Evolutionary conservation across 2,329 filamentous ascomycete genomes (phyloP).

Genomic region (Phialophora expanda): DNA sequence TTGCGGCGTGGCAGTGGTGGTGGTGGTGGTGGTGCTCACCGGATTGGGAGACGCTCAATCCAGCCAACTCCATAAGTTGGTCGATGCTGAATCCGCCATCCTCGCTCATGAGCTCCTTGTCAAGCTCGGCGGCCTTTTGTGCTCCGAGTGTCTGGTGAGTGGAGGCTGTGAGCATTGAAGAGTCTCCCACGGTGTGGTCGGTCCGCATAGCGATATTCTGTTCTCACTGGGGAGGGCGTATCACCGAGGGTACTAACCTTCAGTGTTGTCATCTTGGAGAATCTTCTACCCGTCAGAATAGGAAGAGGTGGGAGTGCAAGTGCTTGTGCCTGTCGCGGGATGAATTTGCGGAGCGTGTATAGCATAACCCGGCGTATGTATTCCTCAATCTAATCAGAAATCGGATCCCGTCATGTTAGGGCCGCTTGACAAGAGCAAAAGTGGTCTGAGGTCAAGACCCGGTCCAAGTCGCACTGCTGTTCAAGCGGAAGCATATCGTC

Average conservation of each 20-base stretch:
- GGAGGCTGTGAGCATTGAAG: not conserved
- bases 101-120: slow-evolving; percentile 90
- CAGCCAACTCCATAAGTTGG: slow-evolving; percentile 96
- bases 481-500: slow-evolving; percentile 22
- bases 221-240: not conserved
- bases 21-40: slow-evolving; percentile 54
- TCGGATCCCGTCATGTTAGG: not conserved
- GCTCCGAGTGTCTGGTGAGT: slow-evolving; percentile 73
- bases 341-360: slow-evolving; percentile 21
- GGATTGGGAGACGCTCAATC: slow-evolving; percentile 88
- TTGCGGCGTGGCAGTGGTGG: not conserved
- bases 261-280: slow-evolving; percentile 48
- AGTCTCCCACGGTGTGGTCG: not conserved
- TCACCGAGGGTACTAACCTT: slow-evolving; percentile 42
- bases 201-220: not conserved
- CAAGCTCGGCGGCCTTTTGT: slow-evolving; percentile 84
- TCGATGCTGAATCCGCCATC: slow-evolving; percentile 87
- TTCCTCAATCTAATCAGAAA: not conserved
- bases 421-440: not conserved
- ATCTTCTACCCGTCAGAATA: slow-evolving; percentile 23
- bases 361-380: not conserved
- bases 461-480: not conserved
- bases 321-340: slow-evolving; percentile 18
- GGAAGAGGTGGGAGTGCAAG: slow-evolving; percentile 24
- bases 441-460: not conserved